Base-by-base conservation (phyloP, 2,329 filamentous ascomycete species). In the Cephalotrichum gorgonifer region DNA sequence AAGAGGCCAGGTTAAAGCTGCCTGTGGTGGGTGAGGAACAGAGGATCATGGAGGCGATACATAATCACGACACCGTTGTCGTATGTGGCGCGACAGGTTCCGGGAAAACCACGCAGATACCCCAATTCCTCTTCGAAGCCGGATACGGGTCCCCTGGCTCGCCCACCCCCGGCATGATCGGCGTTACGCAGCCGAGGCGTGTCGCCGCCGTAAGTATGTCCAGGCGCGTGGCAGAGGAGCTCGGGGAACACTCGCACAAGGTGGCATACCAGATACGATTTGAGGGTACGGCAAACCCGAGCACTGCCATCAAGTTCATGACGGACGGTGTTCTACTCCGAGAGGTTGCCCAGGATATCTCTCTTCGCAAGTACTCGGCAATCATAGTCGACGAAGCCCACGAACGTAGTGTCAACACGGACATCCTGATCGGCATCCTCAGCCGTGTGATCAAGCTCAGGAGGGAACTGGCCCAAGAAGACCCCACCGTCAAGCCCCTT, bases 181-280 rank as follows among this genome's bases (percentile, higher is more conserved):
- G 89, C 47, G 79, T 98, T 26, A 98, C 94, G 1, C 94, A 98
- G 59, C 93, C 93, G 27, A 81, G 93, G 54, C 81, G 93, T 70
- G 93, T 98, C 30, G 93, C 93, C 47, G 91, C 93, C 22, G 89
- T 96, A 45, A 96, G 90, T 66, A 96, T 98, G 85, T 88, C 93
- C 1, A 90, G 89, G 62, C 86, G 93, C 62, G 91, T 98, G 22
- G 81, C 78, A 0, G 82, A 90, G 54, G 93, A 98, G 62, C 66
- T 98, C 39, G 89, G 88, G 1, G 75, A 86, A 43, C 80, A 84
- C 57, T 82, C 81, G n/a, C 73, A 83, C 25, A 78, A 78, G 44
- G 90, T 98, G 6, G 88, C 87, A 4, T 94, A 97, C 63, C 93
- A 90, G 63, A 96, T 98, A 57, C 85, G 94, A 23, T 98, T 97